Evolutionary conservation across 169 alveolate genomes (phyloP), one percentile per base, ranked within the genome.

Genomic region (Plasmodium gaboni): DNA sequence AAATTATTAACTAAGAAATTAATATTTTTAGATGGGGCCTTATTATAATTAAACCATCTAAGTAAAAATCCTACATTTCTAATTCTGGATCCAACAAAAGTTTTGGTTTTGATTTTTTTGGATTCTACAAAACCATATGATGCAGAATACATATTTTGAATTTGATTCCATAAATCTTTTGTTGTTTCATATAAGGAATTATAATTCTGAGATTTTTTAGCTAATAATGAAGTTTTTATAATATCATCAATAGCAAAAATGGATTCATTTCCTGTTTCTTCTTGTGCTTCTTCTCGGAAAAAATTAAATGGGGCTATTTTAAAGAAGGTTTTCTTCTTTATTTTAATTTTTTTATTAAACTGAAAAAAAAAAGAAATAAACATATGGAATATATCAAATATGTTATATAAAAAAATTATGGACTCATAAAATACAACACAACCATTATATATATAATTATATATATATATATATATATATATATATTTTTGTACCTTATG

Each of bases 221-320:
- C 22, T 42, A 76, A 38, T 19, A 48, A 48, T 10, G 76, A 76
- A 2, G 78, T 76, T 64, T 76, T 76, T 3, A 76, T 61, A 4
- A 76, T 50, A 76, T 76, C 89, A 28, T 64, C 89, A 28, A 76
- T 76, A 2, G 89, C 89, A 50, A 76, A 76, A 2, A 76, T 76
- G 5, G 89, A 19, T 50, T 63, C 89, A 13, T 63, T 63, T 48
- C 74, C 74, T 2, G 72, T 63, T 22, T 26, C 50, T 7, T 76
- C 89, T 42, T 48, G 48, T 48, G 89, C 19, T 59, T 73, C 87
- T 7, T 76, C 89, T 5, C 89, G 69, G 74, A 76, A 76, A 67
- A 76, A 76, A 17, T 76, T 76, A 46, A 61, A 76, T 1, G 89
- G 89, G 0, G 89, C 89, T 2, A 76, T 76, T 57, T 64, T 64